Evolutionary conservation across 73 alveolate species (phyloP).

Genomic region (Symbiodinium pilosum): DNA sequence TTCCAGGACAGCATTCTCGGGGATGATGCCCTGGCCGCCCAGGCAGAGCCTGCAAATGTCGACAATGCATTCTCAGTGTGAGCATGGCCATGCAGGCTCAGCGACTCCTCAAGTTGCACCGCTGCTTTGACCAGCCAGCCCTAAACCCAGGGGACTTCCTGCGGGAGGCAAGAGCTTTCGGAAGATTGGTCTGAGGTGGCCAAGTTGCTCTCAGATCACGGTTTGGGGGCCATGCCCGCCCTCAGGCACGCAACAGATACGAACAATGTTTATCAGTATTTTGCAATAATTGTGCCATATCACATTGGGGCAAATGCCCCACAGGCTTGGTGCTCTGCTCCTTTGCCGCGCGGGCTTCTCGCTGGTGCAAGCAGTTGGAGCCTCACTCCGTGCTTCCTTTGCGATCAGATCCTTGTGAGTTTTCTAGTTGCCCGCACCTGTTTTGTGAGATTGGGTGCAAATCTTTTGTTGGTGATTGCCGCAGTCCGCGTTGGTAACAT

Average conservation of each 20-base stretch:
- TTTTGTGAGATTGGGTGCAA: no score
- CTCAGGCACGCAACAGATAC: slow-evolving; percentile 18
- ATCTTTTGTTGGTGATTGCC: no score
- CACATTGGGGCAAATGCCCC: background rate
- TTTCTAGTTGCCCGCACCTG: no score
- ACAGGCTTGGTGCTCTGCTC: slow-evolving; percentile 70
- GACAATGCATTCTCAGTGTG: background rate
- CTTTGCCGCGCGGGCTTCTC: slow-evolving; percentile 91
- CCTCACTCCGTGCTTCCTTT: background rate
- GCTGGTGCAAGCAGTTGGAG: slow-evolving; percentile 28
- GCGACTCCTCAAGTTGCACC: slow-evolving; percentile 49
- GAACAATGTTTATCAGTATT: no score
- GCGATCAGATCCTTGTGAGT: background rate
- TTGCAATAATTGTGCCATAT: no score
- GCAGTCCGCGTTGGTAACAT: no score
- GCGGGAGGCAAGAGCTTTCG: background rate
- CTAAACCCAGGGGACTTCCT: background rate
- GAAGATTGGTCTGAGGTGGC: slow-evolving; percentile 55
- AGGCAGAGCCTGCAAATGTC: no score
- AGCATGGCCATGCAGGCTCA: slow-evolving; percentile 41
- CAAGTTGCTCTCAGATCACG: slow-evolving; percentile 31
- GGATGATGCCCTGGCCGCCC: slow-evolving; percentile 67
- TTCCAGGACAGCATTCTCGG: slow-evolving; percentile 35
- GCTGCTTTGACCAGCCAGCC: slow-evolving; percentile 57
- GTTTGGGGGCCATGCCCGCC: slow-evolving; percentile 71